Percentiles rank a stretch among this genome's conserved stretches.
phyloP scores from a whole-genome alignment of 2,329 filamentous ascomycete genomes.

The Alternaria arbusti region DNA sequence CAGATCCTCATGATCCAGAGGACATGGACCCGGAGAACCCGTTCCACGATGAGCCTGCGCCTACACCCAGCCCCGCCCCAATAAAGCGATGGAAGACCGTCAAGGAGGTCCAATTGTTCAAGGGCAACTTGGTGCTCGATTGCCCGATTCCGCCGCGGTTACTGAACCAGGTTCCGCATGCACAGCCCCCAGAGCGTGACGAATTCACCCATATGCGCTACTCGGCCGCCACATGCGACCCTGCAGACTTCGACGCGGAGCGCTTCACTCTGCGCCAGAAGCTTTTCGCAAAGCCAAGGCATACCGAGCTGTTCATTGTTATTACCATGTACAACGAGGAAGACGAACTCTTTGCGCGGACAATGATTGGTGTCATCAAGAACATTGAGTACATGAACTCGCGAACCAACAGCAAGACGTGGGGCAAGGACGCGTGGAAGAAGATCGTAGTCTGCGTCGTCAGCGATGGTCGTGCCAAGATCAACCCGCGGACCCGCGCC shows the following conservation, averaged over 20 bases:
- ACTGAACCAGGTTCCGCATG: constrained; percentile 86
- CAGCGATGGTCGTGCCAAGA: constrained; percentile 95
- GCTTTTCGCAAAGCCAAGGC: constrained; percentile 88
- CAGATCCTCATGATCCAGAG: constrained; percentile 61
- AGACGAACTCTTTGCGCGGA: constrained; percentile 92
- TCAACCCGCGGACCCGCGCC: constrained; percentile 88
- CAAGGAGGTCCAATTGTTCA: constrained; percentile 96
- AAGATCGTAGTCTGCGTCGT: constrained; percentile 99
- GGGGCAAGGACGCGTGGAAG: constrained; percentile 99
- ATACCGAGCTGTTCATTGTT: constrained; percentile 95
- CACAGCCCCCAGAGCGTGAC: constrained; percentile 76
- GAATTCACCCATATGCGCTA: constrained; percentile 93
- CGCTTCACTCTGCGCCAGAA: constrained; percentile 91
- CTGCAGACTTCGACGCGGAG: constrained; percentile 82
- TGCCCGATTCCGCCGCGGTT: constrained; percentile 91
- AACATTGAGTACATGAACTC: constrained; percentile 99
- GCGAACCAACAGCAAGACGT: constrained; percentile 90
- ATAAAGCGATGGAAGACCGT: constrained; percentile 97
- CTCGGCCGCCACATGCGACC: constrained; percentile 92
- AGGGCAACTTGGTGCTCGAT: constrained; percentile 95
- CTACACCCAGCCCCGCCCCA: constrained; percentile 62
- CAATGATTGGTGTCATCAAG: constrained; percentile 97
- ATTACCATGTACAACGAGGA: constrained; percentile 99
- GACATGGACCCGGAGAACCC: constrained; percentile 47
- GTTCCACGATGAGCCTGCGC: constrained; percentile 52